These are phyloP conservation scores for Psilocybe tampanensis DNA, from an alignment of 768 basidiomycete genomes.

Conservation along the genomic window DNA sequence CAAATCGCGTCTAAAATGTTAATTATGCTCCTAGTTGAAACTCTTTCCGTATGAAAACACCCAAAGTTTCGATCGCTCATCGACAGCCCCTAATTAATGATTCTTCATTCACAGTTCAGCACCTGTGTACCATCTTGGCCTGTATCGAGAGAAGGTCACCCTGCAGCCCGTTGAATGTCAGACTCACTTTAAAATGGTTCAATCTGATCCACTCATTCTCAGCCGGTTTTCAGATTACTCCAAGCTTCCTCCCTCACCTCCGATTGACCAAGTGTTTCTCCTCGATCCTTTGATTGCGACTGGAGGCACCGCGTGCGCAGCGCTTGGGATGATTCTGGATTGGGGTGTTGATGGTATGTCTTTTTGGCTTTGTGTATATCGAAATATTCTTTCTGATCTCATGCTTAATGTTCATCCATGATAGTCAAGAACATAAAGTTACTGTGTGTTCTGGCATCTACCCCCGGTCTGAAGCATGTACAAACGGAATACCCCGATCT, in stretches of 20 bases:
- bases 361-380: background rate
- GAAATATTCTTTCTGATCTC: too few relatives aligned
- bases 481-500: conserved; percentile 71
- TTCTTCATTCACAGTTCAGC: conserved; percentile 50
- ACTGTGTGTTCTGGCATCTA: conserved; percentile 78
- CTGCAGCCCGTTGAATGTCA: conserved; percentile 91
- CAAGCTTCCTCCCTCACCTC: conserved; percentile 76
- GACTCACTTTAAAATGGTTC: conserved; percentile 15
- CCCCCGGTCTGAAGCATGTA: conserved; percentile 71
- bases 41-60: conserved; percentile 71
- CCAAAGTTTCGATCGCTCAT: conserved; percentile 10
- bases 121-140: conserved; percentile 87
- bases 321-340: conserved; percentile 81
- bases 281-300: conserved; percentile 95
- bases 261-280: conserved; percentile 83
- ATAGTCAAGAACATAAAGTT: conserved; percentile 76
- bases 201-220: background rate
- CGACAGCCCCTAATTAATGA: too few relatives aligned
- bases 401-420: background rate
- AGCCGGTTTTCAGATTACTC: conserved; percentile 68
- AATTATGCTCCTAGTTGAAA: conserved; percentile 44
- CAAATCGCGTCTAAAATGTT: background rate
- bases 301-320: conserved; percentile 89
- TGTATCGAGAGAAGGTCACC: conserved; percentile 85
- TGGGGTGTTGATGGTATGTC: conserved; percentile 76